Evolutionary conservation across 768 basidiomycete species (phyloP).

Genomic region (Podaxis carcinomalis): DNA sequence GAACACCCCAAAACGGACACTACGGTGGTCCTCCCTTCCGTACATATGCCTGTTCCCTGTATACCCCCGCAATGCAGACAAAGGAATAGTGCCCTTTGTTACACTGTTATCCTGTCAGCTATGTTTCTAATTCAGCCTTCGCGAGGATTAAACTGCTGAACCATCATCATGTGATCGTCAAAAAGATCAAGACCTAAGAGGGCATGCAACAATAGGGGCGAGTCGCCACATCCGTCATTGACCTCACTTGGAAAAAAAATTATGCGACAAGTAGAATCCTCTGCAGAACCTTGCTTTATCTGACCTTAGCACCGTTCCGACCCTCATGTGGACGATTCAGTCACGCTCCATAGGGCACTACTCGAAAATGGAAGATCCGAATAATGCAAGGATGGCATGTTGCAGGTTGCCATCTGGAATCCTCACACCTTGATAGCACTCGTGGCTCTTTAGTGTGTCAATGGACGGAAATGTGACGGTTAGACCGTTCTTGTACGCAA

Average conservation of each 20-base stretch:
- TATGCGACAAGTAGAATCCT: not conserved
- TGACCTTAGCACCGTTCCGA: not conserved
- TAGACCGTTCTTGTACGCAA: not conserved
- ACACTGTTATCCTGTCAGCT: not conserved
- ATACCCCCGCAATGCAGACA: not conserved
- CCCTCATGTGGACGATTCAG: not conserved
- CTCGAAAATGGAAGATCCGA: not conserved
- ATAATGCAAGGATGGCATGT: not conserved
- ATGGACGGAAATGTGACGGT: not conserved
- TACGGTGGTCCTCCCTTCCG: not conserved
- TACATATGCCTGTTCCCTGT: not conserved
- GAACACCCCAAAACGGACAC: not conserved
- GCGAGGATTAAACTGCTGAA: not conserved
- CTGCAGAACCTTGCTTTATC: not conserved
- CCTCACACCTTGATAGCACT: slow-evolving; percentile 5
- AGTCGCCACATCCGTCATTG: not conserved
- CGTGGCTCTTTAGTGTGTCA: not conserved
- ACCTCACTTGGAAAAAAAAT: not conserved
- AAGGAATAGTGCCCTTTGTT: not conserved
- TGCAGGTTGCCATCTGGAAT: not conserved
- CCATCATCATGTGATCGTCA: not conserved
- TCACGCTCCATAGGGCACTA: not conserved
- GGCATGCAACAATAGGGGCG: not conserved
- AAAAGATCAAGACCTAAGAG: too few relatives aligned
- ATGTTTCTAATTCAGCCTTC: not conserved